Evolutionary conservation across 148 eudicot species (phyloP).

Genomic region (Oxyria digyna): DNA sequence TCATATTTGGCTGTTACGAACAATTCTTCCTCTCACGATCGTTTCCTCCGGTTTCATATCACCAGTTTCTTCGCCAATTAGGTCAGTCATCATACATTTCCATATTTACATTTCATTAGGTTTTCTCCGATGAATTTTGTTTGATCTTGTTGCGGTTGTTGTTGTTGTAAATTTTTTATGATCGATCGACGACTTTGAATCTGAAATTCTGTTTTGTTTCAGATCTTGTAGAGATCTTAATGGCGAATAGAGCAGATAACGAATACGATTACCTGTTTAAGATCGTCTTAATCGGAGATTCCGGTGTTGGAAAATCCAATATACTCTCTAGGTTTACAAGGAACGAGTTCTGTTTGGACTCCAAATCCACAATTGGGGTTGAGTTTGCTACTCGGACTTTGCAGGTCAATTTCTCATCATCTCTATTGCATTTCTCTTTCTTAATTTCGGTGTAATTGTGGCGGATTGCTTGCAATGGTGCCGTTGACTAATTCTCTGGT

Average conservation of each 20-base stretch:
- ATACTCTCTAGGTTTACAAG: constrained; percentile 5
- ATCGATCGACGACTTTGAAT: not conserved
- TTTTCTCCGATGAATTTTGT: not conserved
- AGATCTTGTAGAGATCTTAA: not conserved
- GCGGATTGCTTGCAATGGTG: not conserved
- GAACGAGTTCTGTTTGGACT: constrained; percentile 7
- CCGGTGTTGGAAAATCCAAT: constrained; percentile 7
- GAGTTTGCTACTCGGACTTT: constrained; percentile 7
- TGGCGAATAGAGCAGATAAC: constrained; percentile 8
- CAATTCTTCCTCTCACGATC: not conserved
- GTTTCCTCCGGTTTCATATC: not conserved
- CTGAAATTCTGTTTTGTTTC: not conserved
- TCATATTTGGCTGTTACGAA: constrained; percentile 3
- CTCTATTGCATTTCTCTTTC: not conserved
- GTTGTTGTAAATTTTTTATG: not conserved
- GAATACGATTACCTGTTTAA: constrained; percentile 8
- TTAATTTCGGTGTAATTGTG: not conserved
- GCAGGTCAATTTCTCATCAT: constrained; percentile 1
- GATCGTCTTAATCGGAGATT: constrained; percentile 10
- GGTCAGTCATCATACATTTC: not conserved
- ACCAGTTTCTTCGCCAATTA: not conserved
- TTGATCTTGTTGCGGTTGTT: not conserved
- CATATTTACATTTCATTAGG: not conserved
- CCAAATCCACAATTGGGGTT: constrained; percentile 7
- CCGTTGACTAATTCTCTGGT: not conserved